Conservation (phyloP, 257 asterid genomes). For the Forsythia viridissima region DNA sequence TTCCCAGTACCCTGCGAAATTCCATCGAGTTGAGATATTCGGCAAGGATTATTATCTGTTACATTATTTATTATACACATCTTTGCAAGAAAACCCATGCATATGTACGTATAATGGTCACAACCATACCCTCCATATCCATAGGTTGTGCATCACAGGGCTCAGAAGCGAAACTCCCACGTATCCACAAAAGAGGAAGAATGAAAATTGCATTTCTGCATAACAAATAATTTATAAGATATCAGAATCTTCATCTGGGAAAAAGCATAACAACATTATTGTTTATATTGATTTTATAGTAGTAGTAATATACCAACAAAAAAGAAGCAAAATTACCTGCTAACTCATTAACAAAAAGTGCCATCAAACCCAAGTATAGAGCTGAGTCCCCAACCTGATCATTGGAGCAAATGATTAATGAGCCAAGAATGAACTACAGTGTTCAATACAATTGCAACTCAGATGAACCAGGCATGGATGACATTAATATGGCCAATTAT, state of each 20-base stretch:
- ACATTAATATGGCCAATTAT: neutral
- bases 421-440: slow-evolving; percentile 19
- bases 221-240: slow-evolving; percentile 20
- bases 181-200: slow-evolving; percentile 90
- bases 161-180: slow-evolving; percentile 88
- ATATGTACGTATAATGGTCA: slow-evolving; percentile 14
- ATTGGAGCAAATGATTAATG: slow-evolving; percentile 22
- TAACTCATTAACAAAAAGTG: slow-evolving; percentile 80
- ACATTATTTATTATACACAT: neutral
- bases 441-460: neutral
- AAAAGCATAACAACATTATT: neutral
- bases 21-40: slow-evolving; percentile 12
- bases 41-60: slow-evolving; percentile 11
- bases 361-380: slow-evolving; percentile 80
- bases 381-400: slow-evolving; percentile 95
- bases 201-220: slow-evolving; percentile 89
- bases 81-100: slow-evolving; percentile 16
- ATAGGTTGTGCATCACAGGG: slow-evolving; percentile 98
- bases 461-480: too few species aligned
- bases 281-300: neutral
- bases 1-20: slow-evolving; percentile 93
- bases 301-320: neutral
- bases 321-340: slow-evolving; percentile 51
- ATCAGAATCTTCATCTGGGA: slow-evolving; percentile 16
- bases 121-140: slow-evolving; percentile 98